A percentile compares a stretch with the other conserved stretches of the same genome.
These are phyloP conservation scores for Tylopilus intermedius DNA, from an alignment of 768 basidiomycete genomes.

Conservation along the genomic window DNA sequence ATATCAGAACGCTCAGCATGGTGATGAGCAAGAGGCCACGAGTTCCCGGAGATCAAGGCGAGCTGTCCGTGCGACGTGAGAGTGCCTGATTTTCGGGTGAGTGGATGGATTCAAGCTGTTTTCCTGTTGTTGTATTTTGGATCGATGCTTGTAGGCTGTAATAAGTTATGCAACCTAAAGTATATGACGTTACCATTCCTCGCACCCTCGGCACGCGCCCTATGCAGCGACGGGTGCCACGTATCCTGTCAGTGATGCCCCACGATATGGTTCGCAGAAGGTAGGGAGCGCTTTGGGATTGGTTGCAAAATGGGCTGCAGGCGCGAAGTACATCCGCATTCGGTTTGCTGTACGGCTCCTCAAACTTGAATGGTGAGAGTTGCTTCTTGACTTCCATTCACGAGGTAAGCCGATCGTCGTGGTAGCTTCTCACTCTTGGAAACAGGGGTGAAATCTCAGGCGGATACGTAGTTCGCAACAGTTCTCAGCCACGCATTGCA, in stretches of 20 bases:
- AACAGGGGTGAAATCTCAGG: neutral
- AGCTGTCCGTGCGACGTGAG: conserved; percentile 1
- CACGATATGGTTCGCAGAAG: neutral
- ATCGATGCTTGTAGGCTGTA: conserved; percentile 10
- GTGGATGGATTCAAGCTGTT: neutral
- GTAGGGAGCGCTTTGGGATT: too few relatives aligned
- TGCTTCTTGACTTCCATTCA: conserved; percentile 5
- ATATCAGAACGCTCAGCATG: conserved; percentile 26
- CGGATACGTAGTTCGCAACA: too few relatives aligned
- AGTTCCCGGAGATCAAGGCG: conserved; percentile 22
- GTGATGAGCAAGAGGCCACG: conserved; percentile 3
- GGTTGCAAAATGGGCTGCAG: neutral
- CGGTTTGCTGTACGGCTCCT: neutral
- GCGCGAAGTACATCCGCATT: neutral
- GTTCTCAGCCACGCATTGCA: too few relatives aligned
- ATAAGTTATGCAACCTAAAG: neutral
- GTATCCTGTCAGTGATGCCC: neutral
- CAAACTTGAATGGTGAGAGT: neutral
- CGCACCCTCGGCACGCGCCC: neutral
- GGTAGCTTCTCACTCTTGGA: neutral
- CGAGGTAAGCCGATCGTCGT: neutral
- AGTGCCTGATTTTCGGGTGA: neutral
- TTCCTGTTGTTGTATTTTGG: neutral
- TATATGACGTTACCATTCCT: neutral
- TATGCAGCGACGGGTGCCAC: neutral